Conservation (phyloP, 345 rosid genomes). For the Euphorbia peplus region DNA sequence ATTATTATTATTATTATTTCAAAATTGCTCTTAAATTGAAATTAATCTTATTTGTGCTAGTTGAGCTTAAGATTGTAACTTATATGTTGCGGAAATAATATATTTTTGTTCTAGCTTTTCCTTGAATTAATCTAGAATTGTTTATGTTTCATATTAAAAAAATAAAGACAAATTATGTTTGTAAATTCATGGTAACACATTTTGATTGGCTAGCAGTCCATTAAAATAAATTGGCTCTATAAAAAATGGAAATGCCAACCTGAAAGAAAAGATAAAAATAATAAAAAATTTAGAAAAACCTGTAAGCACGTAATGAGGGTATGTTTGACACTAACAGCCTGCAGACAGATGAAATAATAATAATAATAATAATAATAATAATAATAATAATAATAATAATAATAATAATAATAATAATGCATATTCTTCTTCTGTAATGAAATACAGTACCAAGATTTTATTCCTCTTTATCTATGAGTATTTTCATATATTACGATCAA, state of each 20-base stretch:
- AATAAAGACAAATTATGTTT: background rate
- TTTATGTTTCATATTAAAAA: background rate
- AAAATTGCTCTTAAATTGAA: no score
- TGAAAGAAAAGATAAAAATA: background rate
- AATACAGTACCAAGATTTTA: slow-evolving; percentile 3
- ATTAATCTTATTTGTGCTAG: no score
- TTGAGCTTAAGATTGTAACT: no score
- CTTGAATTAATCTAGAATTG: background rate
- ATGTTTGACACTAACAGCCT: background rate
- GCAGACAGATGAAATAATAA: background rate
- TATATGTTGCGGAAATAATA: no score
- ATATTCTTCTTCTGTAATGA: background rate
- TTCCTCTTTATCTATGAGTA: background rate
- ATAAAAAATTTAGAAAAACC: background rate
- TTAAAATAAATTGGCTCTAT: slow-evolving; percentile 2
- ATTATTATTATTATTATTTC: no score
- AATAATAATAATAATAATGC: background rate
- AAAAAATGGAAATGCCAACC: slow-evolving; percentile 15
- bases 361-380: background rate
- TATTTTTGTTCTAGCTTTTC: background rate
- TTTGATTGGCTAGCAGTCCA: slow-evolving; percentile 1
- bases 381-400: background rate
- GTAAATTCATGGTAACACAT: background rate
- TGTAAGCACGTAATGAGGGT: slow-evolving; percentile 13
- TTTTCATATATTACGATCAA: background rate